Conservation (phyloP, 768 basidiomycete species). For the Fibroporia radiculosa region DNA sequence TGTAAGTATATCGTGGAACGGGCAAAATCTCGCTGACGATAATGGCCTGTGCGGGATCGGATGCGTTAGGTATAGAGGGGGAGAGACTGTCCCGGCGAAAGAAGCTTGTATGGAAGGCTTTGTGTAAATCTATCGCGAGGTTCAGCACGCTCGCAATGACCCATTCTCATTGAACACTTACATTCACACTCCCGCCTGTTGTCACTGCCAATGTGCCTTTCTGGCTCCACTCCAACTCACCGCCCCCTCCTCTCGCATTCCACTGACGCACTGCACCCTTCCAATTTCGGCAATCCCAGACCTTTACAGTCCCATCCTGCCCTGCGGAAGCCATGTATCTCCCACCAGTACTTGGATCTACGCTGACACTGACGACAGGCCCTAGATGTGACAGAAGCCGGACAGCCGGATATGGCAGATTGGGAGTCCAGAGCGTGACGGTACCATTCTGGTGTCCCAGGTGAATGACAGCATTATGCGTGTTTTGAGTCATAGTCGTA, state of each 20-base stretch:
- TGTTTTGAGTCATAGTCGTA: constrained; percentile 81
- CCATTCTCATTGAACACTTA: constrained; percentile 26
- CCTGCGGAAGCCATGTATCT: constrained; percentile 89
- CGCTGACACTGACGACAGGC: constrained; percentile 69
- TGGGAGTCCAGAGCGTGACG: constrained; percentile 97
- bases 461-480: constrained; percentile 89
- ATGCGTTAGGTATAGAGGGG: constrained; percentile 87
- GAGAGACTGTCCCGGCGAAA: constrained; percentile 39
- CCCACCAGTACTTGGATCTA: constrained; percentile 82
- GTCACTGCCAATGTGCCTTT: constrained; percentile 78
- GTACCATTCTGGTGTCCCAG: constrained; percentile 93
- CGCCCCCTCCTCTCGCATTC: constrained; percentile 58
- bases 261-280: constrained; percentile 79
- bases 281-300: constrained; percentile 98
- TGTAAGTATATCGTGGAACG: constrained; percentile 80
- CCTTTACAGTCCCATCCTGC: constrained; percentile 80
- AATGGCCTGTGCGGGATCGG: constrained; percentile 76
- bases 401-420: constrained; percentile 85
- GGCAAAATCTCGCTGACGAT: constrained; percentile 72
- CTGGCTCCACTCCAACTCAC: constrained; percentile 78
- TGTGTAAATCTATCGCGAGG: constrained; percentile 53
- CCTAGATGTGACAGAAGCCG: constrained; percentile 88
- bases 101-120: constrained; percentile 56
- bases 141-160: constrained; percentile 1
- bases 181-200: constrained; percentile 78